Percentiles rank a stretch among this genome's conserved stretches.
phyloP scores from a whole-genome alignment of 805 yeast species.

The Alloascoidea africana region DNA sequence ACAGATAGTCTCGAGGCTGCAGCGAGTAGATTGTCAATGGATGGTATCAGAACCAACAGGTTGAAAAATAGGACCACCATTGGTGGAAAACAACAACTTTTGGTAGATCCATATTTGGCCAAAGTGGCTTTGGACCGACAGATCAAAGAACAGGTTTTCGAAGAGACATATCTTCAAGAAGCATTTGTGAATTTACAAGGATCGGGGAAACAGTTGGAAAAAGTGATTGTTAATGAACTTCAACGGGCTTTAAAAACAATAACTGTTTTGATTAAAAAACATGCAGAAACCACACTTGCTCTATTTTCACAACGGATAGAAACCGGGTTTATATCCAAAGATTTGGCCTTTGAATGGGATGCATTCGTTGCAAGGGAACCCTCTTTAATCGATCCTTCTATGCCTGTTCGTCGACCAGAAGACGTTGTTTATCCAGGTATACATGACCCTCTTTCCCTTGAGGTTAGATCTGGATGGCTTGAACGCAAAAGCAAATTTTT shows the following conservation, averaged over 20 bases:
- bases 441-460: slow-evolving; percentile 50
- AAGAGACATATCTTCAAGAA: slow-evolving; percentile 78
- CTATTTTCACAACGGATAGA: slow-evolving; percentile 62
- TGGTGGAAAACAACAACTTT: slow-evolving; percentile 29
- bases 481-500: slow-evolving; percentile 86
- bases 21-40: no score
- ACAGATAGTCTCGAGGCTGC: slow-evolving; percentile 48
- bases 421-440: slow-evolving; percentile 56
- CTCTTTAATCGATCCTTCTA: slow-evolving; percentile 48
- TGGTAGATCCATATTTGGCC: slow-evolving; percentile 70
- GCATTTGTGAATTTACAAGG: slow-evolving; percentile 78
- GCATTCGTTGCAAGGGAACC: slow-evolving; percentile 60
- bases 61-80: slow-evolving; percentile 26
- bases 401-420: slow-evolving; percentile 44
- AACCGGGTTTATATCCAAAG: slow-evolving; percentile 57
- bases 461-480: slow-evolving; percentile 61
- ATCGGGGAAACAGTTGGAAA: slow-evolving; percentile 78
- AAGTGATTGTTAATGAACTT: slow-evolving; percentile 73
- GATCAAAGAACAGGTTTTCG: slow-evolving; percentile 60
- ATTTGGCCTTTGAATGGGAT: slow-evolving; percentile 80
- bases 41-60: no score
- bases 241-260: slow-evolving; percentile 62
- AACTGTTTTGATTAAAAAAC: slow-evolving; percentile 51
- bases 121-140: slow-evolving; percentile 62
- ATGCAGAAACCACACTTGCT: slow-evolving; percentile 52